Base-by-base conservation (phyloP, 1,139 yeast species). In the Pichia sp. region DNA sequence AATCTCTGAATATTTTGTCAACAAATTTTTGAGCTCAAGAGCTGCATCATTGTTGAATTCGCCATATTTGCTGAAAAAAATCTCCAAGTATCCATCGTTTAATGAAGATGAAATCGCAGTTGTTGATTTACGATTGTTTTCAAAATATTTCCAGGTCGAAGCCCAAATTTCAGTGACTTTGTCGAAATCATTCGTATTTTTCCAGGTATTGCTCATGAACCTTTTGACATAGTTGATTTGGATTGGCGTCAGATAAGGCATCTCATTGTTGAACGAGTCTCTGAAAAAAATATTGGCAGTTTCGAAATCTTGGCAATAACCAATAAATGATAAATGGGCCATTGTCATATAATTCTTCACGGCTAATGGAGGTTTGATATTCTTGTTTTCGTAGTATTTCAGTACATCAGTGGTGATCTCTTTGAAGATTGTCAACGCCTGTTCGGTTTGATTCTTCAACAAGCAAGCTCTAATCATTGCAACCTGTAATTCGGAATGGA, bases 251-350 rank as follows among this genome's bases (percentile, higher is more conserved):
- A 67, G 66, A 61, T 85, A 86, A 11, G 95, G 95, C 67, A 84
- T 76, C 49, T 77, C 79, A 40, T 67, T 65, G 43, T 71, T 70
- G 40, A 83, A 64, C 1, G 88, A 88, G 57, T 81, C 81, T 52
- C 79, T 78, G 58, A 84, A 87, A 59, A 85, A 85, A 42, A 78
- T 76, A 55, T 75, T 75, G 3, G 95, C 86, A 42, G 87, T 79
- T 35, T 72, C 71, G 44, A 80, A 68, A 56, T 87, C 94, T 52
- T 77, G 75, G 62, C 92, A 84, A 52, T 79, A 80, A 42, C 95
- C 95, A 57, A 88, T 79, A 57, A 88, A 87, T 4, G 84, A 73
- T 52, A 83, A 72, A 64, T 85, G 95, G 44, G 84, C 79, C 58
- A 81, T 84, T 37, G 75, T 69, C 57, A 78, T 61, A 45, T 77